These are phyloP conservation scores for Clitopilus passeckerianus DNA, from an alignment of 768 basidiomycete species.

Conservation along the genomic window DNA sequence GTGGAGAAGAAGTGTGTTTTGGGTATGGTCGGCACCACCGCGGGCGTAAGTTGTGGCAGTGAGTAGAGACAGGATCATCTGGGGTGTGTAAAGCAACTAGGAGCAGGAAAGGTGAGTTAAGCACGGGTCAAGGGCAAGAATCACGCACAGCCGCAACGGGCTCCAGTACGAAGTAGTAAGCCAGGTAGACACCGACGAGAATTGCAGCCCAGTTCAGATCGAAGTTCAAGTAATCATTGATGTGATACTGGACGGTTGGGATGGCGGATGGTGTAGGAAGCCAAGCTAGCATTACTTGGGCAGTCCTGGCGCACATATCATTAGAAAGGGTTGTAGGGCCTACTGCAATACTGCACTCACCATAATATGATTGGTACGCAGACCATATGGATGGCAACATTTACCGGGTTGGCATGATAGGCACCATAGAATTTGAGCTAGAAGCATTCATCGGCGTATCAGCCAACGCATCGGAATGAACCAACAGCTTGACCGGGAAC, in stretches of 20 bases:
- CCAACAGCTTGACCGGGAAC: neutral
- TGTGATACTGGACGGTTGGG: conserved; percentile 42
- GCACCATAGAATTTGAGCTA: conserved; percentile 92
- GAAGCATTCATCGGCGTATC: conserved; percentile 6
- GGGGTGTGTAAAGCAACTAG: conserved; percentile 79
- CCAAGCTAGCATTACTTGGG: conserved; percentile 44
- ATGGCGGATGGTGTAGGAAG: conserved; percentile 51
- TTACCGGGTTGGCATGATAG: conserved; percentile 81
- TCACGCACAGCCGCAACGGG: conserved; percentile 78
- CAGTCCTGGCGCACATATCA: conserved; percentile 42
- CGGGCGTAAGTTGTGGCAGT: conserved; percentile 68
- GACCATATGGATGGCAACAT: conserved; percentile 80
- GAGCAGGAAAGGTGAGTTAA: conserved; percentile 3
- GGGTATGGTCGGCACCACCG: conserved; percentile 39
- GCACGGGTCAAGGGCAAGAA: neutral
- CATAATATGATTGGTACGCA: conserved; percentile 84
- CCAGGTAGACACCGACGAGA: conserved; percentile 50
- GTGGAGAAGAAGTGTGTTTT: conserved; percentile 53
- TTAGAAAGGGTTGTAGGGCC: conserved; percentile 1
- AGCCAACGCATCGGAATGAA: neutral
- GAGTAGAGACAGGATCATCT: conserved; percentile 56
- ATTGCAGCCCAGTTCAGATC: conserved; percentile 67
- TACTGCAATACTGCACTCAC: conserved; percentile 30
- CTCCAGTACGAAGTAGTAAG: conserved; percentile 80
- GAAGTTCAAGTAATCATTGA: conserved; percentile 63